Evolutionary conservation across 169 alveolate genomes (phyloP), one percentile per base, ranked within the genome.

Genomic region (Plasmodium reichenowi): DNA sequence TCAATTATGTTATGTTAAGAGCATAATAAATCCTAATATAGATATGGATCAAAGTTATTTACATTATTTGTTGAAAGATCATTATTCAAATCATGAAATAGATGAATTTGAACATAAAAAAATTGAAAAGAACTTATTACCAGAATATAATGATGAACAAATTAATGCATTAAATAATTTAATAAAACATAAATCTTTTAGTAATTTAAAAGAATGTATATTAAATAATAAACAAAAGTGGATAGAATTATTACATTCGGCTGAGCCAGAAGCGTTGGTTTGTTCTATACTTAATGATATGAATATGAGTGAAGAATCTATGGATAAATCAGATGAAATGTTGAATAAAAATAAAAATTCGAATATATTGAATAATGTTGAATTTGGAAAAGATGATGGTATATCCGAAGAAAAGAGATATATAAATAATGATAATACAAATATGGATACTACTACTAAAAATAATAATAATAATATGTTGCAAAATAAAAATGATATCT

Each of bases 51-150:
- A 24, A 47, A 20, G 52, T 15, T 50, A 64, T 70, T 45, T 91
- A 20, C 89, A 88, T 45, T 70, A 47, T 70, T 67, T 93, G 24
- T 89, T 78, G 56, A 76, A 89, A 73, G 93, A 90, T 71, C 52
- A 78, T 93, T 59, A 29, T 90, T 29, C 78, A 48, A 87, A 72
- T 89, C n/a, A 89, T 47, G 15, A 75, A 72, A 17, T 59, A 59
- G 52, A 88, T 38, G 29, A 50, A 22, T 38, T 26, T 20, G 26
- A 24, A 12, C 85, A 17, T 7, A 58, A 43, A 2, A 59, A 68
- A 50, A 45, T 67, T 83, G 91, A 70, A 47, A 68, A 58, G n/a
- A 60, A 17, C 3, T 12, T 83, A 38, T 56, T 83, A 62, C 91
- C 91, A 68, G 91, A 83, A 43, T 83, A 83, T 68, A 83, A 50